A percentile compares a stretch with the other conserved stretches of the same genome.
phyloP scores from a whole-genome alignment of 768 basidiomycete genomes.

The Phaeotremella fagi region DNA sequence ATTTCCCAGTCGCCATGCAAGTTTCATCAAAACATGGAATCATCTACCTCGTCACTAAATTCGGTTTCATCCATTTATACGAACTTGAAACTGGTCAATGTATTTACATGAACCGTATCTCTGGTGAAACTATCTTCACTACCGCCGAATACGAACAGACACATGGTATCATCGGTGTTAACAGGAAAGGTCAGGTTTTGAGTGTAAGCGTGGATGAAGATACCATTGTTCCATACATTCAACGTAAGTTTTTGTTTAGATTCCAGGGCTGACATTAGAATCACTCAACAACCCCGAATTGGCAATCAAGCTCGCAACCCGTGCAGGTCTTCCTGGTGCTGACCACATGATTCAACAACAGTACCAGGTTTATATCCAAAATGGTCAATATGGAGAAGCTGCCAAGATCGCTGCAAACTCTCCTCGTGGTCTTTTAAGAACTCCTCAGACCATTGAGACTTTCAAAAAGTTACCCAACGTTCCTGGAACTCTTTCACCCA shows the following conservation, averaged over 20 bases:
- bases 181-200: constrained; percentile 98
- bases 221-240: constrained; percentile 90
- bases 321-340: constrained; percentile 92
- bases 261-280: constrained; percentile 23
- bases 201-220: constrained; percentile 96
- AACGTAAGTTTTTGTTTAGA: constrained; percentile 51
- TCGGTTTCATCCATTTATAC: constrained; percentile 98
- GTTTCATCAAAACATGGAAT: constrained; percentile 96
- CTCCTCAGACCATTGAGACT: constrained; percentile 88
- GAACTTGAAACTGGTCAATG: constrained; percentile 95
- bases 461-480: constrained; percentile 94
- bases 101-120: constrained; percentile 99
- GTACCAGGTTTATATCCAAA: constrained; percentile 83
- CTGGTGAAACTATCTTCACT: constrained; percentile 98
- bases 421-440: constrained; percentile 89
- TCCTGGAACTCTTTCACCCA: constrained; percentile 85
- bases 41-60: constrained; percentile 95
- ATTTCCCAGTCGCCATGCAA: constrained; percentile 99
- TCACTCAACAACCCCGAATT: constrained; percentile 96
- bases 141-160: constrained; percentile 92
- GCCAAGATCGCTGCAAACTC: constrained; percentile 98
- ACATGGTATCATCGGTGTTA: constrained; percentile 96
- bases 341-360: constrained; percentile 94
- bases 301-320: constrained; percentile 94
- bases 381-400: constrained; percentile 84